Evolutionary conservation across 2,329 filamentous ascomycete genomes (phyloP).

Genomic region (Botryosphaeria dothidea): DNA sequence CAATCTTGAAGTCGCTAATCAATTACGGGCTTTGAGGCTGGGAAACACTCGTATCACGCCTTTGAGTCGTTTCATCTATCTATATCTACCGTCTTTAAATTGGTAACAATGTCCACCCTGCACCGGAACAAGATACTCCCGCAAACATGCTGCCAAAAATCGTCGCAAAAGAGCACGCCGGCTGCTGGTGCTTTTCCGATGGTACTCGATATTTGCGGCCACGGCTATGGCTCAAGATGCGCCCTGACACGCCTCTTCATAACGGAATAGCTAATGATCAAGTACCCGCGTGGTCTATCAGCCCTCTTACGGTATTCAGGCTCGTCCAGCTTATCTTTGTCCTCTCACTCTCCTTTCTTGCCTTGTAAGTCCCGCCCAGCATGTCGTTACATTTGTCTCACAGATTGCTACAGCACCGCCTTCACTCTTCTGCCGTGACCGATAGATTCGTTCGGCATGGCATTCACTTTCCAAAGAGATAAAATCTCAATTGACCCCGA

Average conservation of each 20-base stretch:
- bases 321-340: background rate
- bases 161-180: background rate
- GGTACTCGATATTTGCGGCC: background rate
- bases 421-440: constrained; percentile 3
- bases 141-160: background rate
- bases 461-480: background rate
- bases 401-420: background rate
- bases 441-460: background rate
- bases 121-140: background rate
- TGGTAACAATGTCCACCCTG: background rate
- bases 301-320: background rate
- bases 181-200: background rate
- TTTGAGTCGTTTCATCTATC: background rate
- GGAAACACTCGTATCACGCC: background rate
- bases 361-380: background rate
- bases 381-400: background rate
- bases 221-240: background rate
- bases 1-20: background rate
- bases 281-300: background rate
- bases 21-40: background rate
- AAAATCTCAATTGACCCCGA: background rate
- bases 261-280: background rate
- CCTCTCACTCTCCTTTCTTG: background rate
- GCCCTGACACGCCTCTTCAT: background rate
- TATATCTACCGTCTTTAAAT: background rate